Evolutionary conservation across 192 early-diverging fungal genomes (phyloP).

Genomic region (Mortierella alpina): DNA sequence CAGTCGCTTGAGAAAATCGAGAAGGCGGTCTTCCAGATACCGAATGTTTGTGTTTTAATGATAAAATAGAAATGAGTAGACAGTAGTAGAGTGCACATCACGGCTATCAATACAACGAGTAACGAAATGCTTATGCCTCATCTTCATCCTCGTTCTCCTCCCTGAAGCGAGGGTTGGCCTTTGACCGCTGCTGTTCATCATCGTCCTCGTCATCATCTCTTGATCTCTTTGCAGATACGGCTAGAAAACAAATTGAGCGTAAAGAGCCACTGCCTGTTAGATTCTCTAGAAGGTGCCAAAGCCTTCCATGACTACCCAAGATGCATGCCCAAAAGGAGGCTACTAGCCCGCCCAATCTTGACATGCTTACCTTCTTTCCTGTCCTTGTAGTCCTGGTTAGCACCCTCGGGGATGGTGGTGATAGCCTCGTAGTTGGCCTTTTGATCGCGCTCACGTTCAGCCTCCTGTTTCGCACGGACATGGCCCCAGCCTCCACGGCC

Average conservation of each 20-base stretch:
- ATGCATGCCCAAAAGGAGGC: neutral
- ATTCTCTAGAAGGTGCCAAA: neutral
- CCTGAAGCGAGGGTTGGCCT: constrained; percentile 55
- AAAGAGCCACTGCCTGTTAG: neutral
- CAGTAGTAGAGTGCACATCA: no score
- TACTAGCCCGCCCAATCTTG: neutral
- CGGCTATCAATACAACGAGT: no score
- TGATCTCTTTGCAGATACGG: constrained; percentile 21
- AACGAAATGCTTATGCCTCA: constrained; percentile 29
- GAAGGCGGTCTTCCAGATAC: no score
- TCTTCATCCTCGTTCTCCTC: constrained; percentile 56
- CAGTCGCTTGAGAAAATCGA: no score
- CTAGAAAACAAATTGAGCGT: neutral
- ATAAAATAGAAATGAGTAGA: neutral
- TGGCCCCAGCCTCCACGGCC: constrained; percentile 98
- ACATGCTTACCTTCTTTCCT: constrained; percentile 36
- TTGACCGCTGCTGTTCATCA: constrained; percentile 38
- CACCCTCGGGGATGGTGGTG: constrained; percentile 64
- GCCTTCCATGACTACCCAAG: neutral
- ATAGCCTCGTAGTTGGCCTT: constrained; percentile 78
- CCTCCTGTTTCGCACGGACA: constrained; percentile 72
- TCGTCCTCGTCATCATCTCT: constrained; percentile 50
- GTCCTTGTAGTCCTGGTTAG: constrained; percentile 53
- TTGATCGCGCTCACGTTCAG: constrained; percentile 73
- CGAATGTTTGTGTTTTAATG: neutral